A percentile compares a stretch with the other conserved stretches of the same genome.
Conservation (phyloP, 192 early-diverging fungal genomes). For the Coemansia reversa region DNA sequence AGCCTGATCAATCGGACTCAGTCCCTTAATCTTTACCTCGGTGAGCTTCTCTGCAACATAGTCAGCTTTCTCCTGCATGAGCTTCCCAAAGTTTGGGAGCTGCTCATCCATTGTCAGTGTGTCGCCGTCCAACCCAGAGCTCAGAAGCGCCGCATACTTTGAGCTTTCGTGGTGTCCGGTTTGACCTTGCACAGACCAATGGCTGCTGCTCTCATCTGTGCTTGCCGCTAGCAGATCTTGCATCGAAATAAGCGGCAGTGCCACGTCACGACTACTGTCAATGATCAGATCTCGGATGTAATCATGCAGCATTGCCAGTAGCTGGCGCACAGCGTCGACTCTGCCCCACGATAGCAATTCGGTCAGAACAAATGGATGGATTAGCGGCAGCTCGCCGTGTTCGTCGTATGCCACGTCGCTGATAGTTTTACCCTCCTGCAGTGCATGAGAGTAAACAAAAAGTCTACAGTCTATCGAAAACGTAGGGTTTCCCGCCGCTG, state of each 20-base stretch:
- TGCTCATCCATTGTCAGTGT: conserved; percentile 5
- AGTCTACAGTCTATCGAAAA: conserved; percentile 47
- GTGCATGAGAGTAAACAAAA: conserved; percentile 19
- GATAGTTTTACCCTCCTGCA: conserved; percentile 20
- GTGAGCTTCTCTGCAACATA: conserved; percentile 44
- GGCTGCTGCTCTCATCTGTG: background rate
- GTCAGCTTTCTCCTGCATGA: conserved; percentile 46
- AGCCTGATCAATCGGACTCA: conserved; percentile 68
- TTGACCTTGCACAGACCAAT: background rate
- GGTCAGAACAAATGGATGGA: conserved; percentile 46
- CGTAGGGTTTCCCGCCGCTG: conserved; percentile 41
- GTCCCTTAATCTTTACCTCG: conserved; percentile 50
- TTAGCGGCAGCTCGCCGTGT: conserved; percentile 49
- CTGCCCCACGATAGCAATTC: conserved; percentile 56
- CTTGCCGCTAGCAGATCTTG: too few species aligned
- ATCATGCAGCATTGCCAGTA: conserved; percentile 44
- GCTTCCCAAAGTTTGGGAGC: conserved; percentile 32
- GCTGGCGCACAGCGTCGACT: conserved; percentile 27
- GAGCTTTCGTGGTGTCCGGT: background rate
- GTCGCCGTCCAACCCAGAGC: conserved; percentile 1
- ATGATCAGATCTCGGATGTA: conserved; percentile 39
- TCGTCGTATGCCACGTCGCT: conserved; percentile 40
- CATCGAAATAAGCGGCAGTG: conserved; percentile 35
- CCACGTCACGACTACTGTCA: conserved; percentile 12
- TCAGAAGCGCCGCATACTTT: conserved; percentile 36